Evolutionary conservation across 352 stramenopile species (phyloP), one percentile per base, ranked within the genome.

Genomic region (Pythium aphanidermatum): DNA sequence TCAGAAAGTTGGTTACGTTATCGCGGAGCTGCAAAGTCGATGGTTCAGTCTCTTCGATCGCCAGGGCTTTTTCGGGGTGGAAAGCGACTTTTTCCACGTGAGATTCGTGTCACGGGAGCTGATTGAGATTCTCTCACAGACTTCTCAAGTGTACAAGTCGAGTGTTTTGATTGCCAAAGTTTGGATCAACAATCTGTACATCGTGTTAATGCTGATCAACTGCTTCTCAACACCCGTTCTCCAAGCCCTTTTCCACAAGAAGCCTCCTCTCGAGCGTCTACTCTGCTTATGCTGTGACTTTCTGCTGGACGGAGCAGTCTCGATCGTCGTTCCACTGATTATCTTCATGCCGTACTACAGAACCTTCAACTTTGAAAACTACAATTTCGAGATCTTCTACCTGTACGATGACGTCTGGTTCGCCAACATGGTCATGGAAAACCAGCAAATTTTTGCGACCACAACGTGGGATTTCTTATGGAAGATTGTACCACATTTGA

Each of bases 321-420:
- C 42, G 9, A 55, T 70, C 34, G 11, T 54, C 0, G 14, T 70
- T 0, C 57, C 53, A 7, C 5, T 58, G 21, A 43, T 42, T 9
- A 38, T 67, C 26, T 55, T 70, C 40, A 12, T 45, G 23, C 52
- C 57, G n/a, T 70, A 70, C 34, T 37, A 43, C 7, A 2, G 25
- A 1, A 28, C 43, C 17, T 62, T 59, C 14, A 37, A 55, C 24
- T 26, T 38, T 9, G 49, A 32, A 23, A 49, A 16, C 2, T 52
- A 51, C 14, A 28, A 40, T 5, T 70, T 65, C n/a, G 32, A 44
- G 14, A 36, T 52, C 5, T 11, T 44, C 28, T 30, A 43, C 5
- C 25, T 61, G 12, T 70, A 58, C 28, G 48, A 58, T 45, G 48
- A 58, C 35, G 33, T 67, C 10, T 60, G 42, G 47, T 61, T 63